These are phyloP conservation scores for Selaginella tamariscina DNA, from an alignment of 75 land plant species.

Conservation along the genomic window DNA sequence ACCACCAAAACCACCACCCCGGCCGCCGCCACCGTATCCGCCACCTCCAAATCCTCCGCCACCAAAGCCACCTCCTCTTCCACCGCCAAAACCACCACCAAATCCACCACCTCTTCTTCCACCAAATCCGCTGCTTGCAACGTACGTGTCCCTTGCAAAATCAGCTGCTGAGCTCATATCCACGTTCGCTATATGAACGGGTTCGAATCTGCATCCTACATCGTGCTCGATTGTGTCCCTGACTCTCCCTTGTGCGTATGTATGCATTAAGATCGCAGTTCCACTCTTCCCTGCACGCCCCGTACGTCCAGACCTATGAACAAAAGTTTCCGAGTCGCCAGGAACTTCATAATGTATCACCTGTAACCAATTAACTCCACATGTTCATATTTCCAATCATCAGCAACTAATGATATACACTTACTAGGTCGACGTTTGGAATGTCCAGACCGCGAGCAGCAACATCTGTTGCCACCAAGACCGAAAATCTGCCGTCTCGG, in stretches of 20 bases:
- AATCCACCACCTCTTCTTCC: slow-evolving; percentile 1
- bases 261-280: slow-evolving; percentile 64
- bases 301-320: slow-evolving; percentile 96
- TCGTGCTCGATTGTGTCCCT: slow-evolving; percentile 72
- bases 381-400: background rate
- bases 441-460: slow-evolving; percentile 97
- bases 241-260: slow-evolving; percentile 60
- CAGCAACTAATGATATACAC: slow-evolving; percentile 9
- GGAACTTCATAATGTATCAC: slow-evolving; percentile 90
- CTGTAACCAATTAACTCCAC: slow-evolving; percentile 24
- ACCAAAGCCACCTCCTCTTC: background rate
- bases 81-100: slow-evolving; percentile 2
- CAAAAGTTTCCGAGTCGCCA: slow-evolving; percentile 95
- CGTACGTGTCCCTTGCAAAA: background rate
- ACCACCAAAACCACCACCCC: slow-evolving; percentile 14
- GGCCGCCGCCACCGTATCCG: slow-evolving; percentile 5
- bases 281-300: slow-evolving; percentile 98
- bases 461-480: slow-evolving; percentile 90
- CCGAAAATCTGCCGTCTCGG: slow-evolving; percentile 65
- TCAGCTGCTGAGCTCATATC: slow-evolving; percentile 11
- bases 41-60: slow-evolving; percentile 15
- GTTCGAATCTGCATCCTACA: slow-evolving; percentile 80
- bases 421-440: slow-evolving; percentile 90
- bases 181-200: slow-evolving; percentile 43
- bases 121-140: slow-evolving; percentile 6